Base-by-base conservation (phyloP, 1,284 basidiomycete genomes). In the Austropuccinia psidii region DNA sequence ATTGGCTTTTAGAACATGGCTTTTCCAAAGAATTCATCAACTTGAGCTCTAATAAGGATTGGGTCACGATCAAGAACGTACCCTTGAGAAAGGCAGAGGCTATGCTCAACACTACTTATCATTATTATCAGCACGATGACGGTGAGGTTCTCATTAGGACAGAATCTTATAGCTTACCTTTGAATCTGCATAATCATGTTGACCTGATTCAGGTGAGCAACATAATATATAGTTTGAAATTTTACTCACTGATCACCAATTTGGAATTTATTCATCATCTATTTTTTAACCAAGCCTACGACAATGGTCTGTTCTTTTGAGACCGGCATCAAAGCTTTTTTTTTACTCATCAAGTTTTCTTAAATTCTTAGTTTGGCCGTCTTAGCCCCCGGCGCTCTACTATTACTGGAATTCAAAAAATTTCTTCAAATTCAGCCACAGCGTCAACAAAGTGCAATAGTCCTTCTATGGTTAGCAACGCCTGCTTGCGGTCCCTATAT, bases 351-450 rank as follows among this genome's bases (percentile, higher is more conserved):
- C 6, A 13, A 13, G 2, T 3, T 31, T 13, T 31, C 11, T 29
- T 39, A n/a, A 41, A 31, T n/a, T 29, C 0, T 11, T 57, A 73
- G 70, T 73, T 73, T 41, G 70, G 70, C 43, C 45, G 70, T n/a
- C 41, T 73, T 17, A n/a, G 39, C 3, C 43, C 29, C 19, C 33
- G 64, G 37, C 33, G 27, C n/a, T 33, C 47, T 1, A 55, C n/a
- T 33, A 4, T 19, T 3, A 49, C 43, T 17, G 39, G 45, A 37
- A 33, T 19, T 33, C 29, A 49, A 17, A 17, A 50, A 33, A 52
- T 8, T 7, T 31, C 4, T 24, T 15, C 45, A 39, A 66, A 66
- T 4, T 21, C 19, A 21, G 15, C 6, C n/a, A 37, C 4, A 66
- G 47, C 17, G 15, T 29, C 62, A 8, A 62, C 60, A 27, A 43